Base-by-base conservation (phyloP, 331 rosid species). In the Acacia concinna region DNA sequence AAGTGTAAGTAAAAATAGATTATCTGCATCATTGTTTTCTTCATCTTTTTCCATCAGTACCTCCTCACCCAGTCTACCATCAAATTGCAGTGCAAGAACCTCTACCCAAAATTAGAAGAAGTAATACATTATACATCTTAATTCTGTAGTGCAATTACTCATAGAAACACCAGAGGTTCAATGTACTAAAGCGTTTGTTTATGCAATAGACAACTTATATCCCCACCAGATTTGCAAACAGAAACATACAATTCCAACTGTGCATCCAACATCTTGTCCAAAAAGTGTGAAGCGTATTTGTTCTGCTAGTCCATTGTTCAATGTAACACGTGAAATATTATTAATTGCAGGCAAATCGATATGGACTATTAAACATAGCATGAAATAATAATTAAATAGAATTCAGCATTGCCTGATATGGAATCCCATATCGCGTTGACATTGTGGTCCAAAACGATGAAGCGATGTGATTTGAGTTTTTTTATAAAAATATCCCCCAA, bases 21-120 rank as follows among this genome's bases (percentile, higher is more conserved):
- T 59, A 12, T 60, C 52, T 43, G 34, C 25, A 15, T 8, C 40
- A 57, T 7, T 46, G 28, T 38, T 54, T 23, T 20, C 32, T 40
- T 35, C 35, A 15, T 23, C 52, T 71, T 65, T 21, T 47, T 34
- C 35, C 65, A 65, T 47, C 52, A 21, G 27, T 32, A 21, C 49
- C 25, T 64, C 27, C 63, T 46, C 18, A 49, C 43, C 41, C 20
- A 14, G 12, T 34, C 25, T 49, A 37, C 21, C 40, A 51, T 35
- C 57, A 66, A 67, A 51, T 49, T 51, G 11, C 12, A 38, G 67
- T 35, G 25, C 9, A 72, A 15, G 46, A 32, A 71, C 21, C 68
- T 43, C 76, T 35, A 71, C 43, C 12, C 78, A 72, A 66, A 76
- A 66, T 12, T 60, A 51, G 35, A 59, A 49, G 40, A 81, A 51